These are phyloP conservation scores for Penicillium riverlandense DNA, from an alignment of 495 filamentous ascomycete species.

Conservation along the genomic window DNA sequence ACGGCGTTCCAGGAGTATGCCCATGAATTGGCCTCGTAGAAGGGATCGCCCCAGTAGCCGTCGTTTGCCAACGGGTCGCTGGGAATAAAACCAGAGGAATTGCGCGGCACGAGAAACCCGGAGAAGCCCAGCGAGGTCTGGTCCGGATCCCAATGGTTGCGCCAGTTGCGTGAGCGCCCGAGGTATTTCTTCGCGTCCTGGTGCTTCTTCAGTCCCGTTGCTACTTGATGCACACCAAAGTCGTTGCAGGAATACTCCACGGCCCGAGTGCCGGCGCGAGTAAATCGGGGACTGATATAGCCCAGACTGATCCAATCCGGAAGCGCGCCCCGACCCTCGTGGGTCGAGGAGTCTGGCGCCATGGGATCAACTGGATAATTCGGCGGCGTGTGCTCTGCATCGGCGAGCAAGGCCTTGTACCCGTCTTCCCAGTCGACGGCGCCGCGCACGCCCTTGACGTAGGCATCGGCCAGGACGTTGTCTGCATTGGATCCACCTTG, in stretches of 20 bases:
- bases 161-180: slow-evolving; percentile 59
- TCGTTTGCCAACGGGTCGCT: slow-evolving; percentile 46
- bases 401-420: slow-evolving; percentile 61
- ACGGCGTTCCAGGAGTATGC: slow-evolving; percentile 63
- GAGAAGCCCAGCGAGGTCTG: slow-evolving; percentile 47
- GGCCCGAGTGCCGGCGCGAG: slow-evolving; percentile 56
- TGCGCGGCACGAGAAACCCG: slow-evolving; percentile 60
- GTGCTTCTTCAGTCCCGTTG: slow-evolving; percentile 43
- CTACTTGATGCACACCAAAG: slow-evolving; percentile 49
- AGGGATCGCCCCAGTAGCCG: slow-evolving; percentile 57
- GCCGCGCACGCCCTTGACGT: slow-evolving; percentile 60
- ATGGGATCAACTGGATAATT: slow-evolving; percentile 57
- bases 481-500: slow-evolving; percentile 73
- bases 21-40: slow-evolving; percentile 62
- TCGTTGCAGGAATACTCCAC: slow-evolving; percentile 67
- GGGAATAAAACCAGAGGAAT: slow-evolving; percentile 46
- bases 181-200: slow-evolving; percentile 55
- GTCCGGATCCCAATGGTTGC: slow-evolving; percentile 62
- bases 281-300: slow-evolving; percentile 57
- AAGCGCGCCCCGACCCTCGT: slow-evolving; percentile 64
- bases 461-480: slow-evolving; percentile 68
- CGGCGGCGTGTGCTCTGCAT: slow-evolving; percentile 56
- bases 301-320: slow-evolving; percentile 60
- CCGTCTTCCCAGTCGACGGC: slow-evolving; percentile 64
- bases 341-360: slow-evolving; percentile 55